Evolutionary conservation across 345 rosid genomes (phyloP).

Genomic region (Orychophragmus violaceus): DNA sequence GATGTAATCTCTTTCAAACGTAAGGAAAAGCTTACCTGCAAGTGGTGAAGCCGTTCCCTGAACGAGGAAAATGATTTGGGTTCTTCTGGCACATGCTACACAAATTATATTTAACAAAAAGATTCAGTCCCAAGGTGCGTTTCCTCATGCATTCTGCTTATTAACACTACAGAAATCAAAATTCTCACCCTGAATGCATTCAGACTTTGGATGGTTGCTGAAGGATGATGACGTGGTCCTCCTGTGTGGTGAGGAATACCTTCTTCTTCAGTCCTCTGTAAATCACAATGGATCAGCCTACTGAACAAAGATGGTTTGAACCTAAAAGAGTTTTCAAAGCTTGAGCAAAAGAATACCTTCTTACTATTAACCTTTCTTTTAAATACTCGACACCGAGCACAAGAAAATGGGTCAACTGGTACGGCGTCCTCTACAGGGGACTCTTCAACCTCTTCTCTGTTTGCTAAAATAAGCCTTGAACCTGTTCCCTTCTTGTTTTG

Average conservation of each 20-base stretch:
- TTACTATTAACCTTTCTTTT: conserved; percentile 38
- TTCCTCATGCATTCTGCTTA: neutral
- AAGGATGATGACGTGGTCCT: conserved; percentile 73
- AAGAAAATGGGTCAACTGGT: conserved; percentile 50
- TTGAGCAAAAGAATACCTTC: conserved; percentile 42
- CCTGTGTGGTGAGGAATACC: conserved; percentile 48
- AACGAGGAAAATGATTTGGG: too few species aligned
- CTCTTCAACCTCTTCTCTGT: conserved; percentile 42
- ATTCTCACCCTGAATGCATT: conserved; percentile 57
- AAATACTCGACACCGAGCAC: conserved; percentile 64
- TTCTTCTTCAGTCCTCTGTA: conserved; percentile 47
- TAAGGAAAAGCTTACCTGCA: conserved; percentile 55
- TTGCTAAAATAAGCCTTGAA: conserved; percentile 62
- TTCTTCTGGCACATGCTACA: too few species aligned
- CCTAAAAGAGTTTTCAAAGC: neutral
- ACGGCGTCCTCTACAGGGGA: conserved; percentile 31
- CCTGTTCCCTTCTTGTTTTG: conserved; percentile 49
- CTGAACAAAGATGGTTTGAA: neutral
- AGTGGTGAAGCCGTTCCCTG: too few species aligned
- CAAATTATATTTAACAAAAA: too few species aligned
- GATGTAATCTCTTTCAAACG: neutral
- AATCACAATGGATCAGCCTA: conserved; percentile 17
- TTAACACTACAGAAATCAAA: neutral
- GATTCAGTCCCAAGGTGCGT: too few species aligned
- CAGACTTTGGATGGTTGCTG: conserved; percentile 42